phyloP scores from a whole-genome alignment of 371 early-diverging fungal species.

The Lichtheimia hyalospora region DNA sequence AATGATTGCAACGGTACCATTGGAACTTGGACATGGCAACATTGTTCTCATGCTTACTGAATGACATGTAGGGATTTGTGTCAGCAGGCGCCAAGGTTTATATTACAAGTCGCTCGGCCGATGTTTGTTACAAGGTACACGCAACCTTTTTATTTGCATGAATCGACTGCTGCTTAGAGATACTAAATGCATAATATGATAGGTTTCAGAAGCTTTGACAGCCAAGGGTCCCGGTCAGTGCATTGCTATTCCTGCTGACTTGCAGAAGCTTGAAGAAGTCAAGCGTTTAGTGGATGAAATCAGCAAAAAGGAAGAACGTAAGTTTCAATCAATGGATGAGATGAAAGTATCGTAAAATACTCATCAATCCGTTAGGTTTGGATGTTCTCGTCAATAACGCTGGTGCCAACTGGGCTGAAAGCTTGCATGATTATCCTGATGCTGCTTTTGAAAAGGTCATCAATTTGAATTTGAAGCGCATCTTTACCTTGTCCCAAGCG shows the following conservation, averaged over 20 bases:
- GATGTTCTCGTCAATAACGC: conserved; percentile 87
- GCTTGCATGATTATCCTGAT: conserved; percentile 64
- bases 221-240: conserved; percentile 68
- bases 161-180: not conserved
- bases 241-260: conserved; percentile 75
- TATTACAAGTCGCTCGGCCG: conserved; percentile 66
- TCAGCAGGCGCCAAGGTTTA: conserved; percentile 78
- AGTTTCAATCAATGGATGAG: not conserved
- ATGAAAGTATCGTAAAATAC: no score
- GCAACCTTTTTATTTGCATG: not conserved
- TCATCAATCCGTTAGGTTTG: conserved; percentile 50
- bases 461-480: conserved; percentile 78
- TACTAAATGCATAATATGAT: not conserved
- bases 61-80: conserved; percentile 56
- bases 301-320: conserved; percentile 56
- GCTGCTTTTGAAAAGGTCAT: conserved; percentile 71
- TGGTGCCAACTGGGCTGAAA: conserved; percentile 72
- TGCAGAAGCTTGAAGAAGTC: conserved; percentile 63
- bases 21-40: no score
- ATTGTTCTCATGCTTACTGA: not conserved
- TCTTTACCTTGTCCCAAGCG: conserved; percentile 79
- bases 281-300: conserved; percentile 61
- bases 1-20: conserved; percentile 53
- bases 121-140: conserved; percentile 57
- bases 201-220: conserved; percentile 48